A percentile compares a stretch with the other conserved stretches of the same genome.
Conservation (phyloP, 495 filamentous ascomycete genomes). For the Penicillium arizonense region DNA sequence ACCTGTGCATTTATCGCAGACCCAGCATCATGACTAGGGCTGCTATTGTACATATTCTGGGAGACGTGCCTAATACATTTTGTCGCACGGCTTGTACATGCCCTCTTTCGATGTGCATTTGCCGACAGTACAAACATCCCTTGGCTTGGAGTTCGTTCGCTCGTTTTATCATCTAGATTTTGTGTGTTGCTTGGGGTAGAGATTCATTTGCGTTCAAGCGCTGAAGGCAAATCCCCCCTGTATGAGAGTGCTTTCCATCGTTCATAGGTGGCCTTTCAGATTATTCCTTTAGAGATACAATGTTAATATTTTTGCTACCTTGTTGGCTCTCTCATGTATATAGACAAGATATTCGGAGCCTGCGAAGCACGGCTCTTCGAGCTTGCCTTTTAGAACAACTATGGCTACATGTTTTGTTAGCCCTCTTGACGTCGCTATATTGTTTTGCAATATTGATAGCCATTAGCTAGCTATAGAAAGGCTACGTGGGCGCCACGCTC, state of each 20-base stretch:
- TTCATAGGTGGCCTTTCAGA: background rate
- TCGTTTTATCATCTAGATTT: slow-evolving; percentile 1
- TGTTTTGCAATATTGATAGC: no score
- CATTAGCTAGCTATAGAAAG: no score
- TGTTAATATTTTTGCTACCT: no score
- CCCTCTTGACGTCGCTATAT: no score
- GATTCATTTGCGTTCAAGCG: slow-evolving; percentile 12
- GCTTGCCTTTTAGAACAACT: no score
- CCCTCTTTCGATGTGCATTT: background rate
- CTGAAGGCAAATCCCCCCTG: background rate
- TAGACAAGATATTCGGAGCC: no score
- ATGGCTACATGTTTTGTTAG: no score
- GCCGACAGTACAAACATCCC: background rate
- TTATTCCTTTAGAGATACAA: slow-evolving; percentile 4
- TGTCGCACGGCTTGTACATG: background rate
- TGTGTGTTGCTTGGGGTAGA: background rate
- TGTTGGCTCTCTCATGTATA: no score
- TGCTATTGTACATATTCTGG: background rate
- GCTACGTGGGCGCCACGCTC: no score
- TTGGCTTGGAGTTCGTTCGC: background rate
- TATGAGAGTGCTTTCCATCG: background rate
- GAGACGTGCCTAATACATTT: background rate
- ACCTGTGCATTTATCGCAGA: background rate
- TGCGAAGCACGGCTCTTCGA: no score
- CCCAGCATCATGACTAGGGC: background rate